Evolutionary conservation across 2,329 filamentous ascomycete species (phyloP).

Genomic region (Aspergillus terreus): DNA sequence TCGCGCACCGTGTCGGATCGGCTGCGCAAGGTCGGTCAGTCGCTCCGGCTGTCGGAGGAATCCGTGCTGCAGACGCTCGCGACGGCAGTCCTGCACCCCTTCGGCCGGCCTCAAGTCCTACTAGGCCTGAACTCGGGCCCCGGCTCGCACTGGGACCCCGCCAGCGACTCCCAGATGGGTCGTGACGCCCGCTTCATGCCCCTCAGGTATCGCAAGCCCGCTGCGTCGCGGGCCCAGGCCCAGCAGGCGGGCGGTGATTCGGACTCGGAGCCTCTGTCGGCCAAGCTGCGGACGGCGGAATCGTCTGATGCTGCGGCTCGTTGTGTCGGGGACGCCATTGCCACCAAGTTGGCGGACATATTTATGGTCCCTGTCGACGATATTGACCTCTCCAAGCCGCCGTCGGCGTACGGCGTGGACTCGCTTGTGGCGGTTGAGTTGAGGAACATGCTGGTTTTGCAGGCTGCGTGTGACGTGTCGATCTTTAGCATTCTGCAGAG

Average conservation of each 20-base stretch:
- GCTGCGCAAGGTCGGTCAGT: background rate
- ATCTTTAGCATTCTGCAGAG: too few species aligned
- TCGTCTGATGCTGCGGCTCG: background rate
- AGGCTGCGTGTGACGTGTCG: too few species aligned
- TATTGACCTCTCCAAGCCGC: background rate
- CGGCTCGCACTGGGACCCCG: too few species aligned
- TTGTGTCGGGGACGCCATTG: background rate
- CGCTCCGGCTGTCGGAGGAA: background rate
- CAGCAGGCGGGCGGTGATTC: too few species aligned
- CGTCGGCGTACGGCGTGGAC: conserved; percentile 29
- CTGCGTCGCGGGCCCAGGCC: too few species aligned
- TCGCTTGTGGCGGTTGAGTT: conserved; percentile 13
- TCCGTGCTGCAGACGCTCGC: background rate
- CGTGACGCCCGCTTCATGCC: too few species aligned
- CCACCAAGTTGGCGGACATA: background rate
- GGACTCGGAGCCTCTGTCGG: too few species aligned
- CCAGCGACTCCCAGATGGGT: too few species aligned
- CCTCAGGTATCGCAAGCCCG: too few species aligned
- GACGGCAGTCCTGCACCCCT: background rate
- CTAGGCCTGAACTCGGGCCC: too few species aligned
- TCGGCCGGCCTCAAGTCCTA: too few species aligned
- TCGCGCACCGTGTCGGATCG: background rate
- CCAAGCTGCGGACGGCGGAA: background rate
- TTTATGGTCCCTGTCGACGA: background rate
- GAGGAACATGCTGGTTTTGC: too few species aligned